Evolutionary conservation across 1,284 basidiomycete genomes (phyloP), one percentile per base, ranked within the genome.

Genomic region (Trichosporon coremiiforme): DNA sequence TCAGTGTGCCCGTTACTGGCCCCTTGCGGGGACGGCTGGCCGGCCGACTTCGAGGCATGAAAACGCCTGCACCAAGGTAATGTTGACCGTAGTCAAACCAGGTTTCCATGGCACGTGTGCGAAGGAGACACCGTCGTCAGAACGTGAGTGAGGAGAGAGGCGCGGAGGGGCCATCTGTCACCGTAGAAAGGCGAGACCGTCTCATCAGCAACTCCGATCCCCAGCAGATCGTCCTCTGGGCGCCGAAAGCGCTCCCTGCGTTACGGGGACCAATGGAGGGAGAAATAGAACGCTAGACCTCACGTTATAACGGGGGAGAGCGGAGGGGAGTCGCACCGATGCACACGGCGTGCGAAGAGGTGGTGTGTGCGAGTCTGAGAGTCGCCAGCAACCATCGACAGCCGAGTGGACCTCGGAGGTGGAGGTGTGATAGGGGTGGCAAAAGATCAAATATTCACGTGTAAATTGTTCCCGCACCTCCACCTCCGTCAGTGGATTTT

Each of bases 391-490:
- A 10, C 25, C 25, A 25, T 5, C 20, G 20, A 53, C 20, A 22
- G 4, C 45, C 50, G n/a, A 17, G 50, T 53, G 50, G 50, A 53
- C 50, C 8, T 25, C 20, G 50, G 4, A 10, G 50, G 50, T 53
- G 50, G 50, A 53, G 50, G 50, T 53, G 15, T 62, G 57, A 62
- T 62, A 62, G 2, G 25, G 29, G 57, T 33, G 57, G 57, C 57
- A 29, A 25, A 25, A 25, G 25, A 25, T 25, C 25, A 25, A 62
- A 33, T n/a, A 17, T 29, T 35, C 17, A 62, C 57, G 57, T 62
- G 57, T 62, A 62, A n/a, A n/a, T 62, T 10, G 29, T 1, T 9
- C 15, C 17, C 31, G 29, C 17, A n/a, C 29, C 55, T 29, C 25
- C 55, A 60, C 55, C 13, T 6, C 3, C 29, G 29, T 60, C 55